These are phyloP conservation scores for Apophysomyces trapeziformis DNA, from an alignment of 371 early-diverging fungal species.

Conservation along the genomic window DNA sequence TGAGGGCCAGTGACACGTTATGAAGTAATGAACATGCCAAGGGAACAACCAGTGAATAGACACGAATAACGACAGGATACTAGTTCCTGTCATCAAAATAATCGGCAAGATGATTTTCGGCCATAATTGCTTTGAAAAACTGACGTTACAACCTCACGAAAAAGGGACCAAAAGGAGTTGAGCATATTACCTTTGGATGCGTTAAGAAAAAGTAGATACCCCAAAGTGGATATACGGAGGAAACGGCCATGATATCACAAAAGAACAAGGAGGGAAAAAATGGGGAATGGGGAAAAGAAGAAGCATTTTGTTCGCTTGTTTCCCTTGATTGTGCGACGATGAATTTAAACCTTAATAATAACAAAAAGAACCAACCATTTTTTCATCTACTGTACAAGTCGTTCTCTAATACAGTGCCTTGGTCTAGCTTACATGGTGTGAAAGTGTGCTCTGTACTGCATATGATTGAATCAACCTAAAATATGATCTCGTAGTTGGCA, in stretches of 20 bases:
- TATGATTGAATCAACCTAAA: no score
- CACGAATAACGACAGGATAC: slow-evolving; percentile 28
- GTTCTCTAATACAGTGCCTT: no score
- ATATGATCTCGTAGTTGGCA: no score
- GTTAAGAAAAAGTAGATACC: slow-evolving; percentile 48
- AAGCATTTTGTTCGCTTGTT: not conserved
- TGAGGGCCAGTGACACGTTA: slow-evolving; percentile 51
- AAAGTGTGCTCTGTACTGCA: no score
- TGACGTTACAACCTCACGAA: no score
- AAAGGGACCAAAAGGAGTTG: no score
- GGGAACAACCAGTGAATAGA: slow-evolving; percentile 29
- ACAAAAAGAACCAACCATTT: not conserved
- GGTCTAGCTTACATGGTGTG: no score
- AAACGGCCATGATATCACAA: slow-evolving; percentile 22
- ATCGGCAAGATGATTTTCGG: slow-evolving; percentile 33
- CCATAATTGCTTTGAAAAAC: slow-evolving; percentile 29
- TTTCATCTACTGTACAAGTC: no score
- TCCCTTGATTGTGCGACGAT: not conserved
- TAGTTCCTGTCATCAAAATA: slow-evolving; percentile 29
- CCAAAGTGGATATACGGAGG: slow-evolving; percentile 42
- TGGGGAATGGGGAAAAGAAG: not conserved
- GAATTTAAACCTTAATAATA: not conserved
- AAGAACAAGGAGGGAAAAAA: not conserved
- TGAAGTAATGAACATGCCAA: slow-evolving; percentile 41
- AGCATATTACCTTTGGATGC: slow-evolving; percentile 42